Base-by-base conservation (phyloP, 2,329 filamentous ascomycete species). In the Ilyonectria sp. region DNA sequence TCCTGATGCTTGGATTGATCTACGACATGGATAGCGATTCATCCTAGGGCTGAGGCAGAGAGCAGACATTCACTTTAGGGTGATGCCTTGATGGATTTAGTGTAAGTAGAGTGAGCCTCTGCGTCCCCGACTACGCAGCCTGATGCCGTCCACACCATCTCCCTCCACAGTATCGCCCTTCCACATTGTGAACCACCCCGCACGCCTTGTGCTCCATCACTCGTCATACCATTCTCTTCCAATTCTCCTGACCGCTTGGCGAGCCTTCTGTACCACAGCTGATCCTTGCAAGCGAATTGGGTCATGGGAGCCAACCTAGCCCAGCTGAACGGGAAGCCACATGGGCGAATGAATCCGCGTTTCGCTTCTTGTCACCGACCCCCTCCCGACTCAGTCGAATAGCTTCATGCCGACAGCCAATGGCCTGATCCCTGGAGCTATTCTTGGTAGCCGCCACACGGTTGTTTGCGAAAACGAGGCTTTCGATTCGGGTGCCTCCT, bases 161-260 rank as follows among this genome's bases (percentile, higher is more conserved):
- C 6, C 17, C 17, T 21, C n/a, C n/a, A n/a, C 29, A 52, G 4
- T 11, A 29, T 5, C 7, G 29, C 21, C 46, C 46, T 19, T 23
- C 31, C n/a, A n/a, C 33, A 21, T 19, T 33, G 29, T 35, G 50
- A 53, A 53, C 31, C 31, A 35, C 50, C 50, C 31, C 50, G 50
- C 50, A 53, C n/a, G 31, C 31, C 15, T 21, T 33, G 49, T 19
- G 19, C 17, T 11, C n/a, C 33, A n/a, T 23, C 33, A 33, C 29
- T 35, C 50, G n/a, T 35, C 50, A 35, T 21, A 31, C 15, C n/a
- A 8, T n/a, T 43, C 31, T 19, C 10, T 31, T 11, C n/a, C 31
- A 37, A 35, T 35, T 35, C 13, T 15, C 10, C 19, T 19, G 19
- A 33, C 49, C n/a, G 29, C n/a, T 35, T 33, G n/a, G n/a, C 4